These are phyloP conservation scores for Pseudogymnoascus sp. DNA, from an alignment of 2,329 filamentous ascomycete species.

Conservation along the genomic window DNA sequence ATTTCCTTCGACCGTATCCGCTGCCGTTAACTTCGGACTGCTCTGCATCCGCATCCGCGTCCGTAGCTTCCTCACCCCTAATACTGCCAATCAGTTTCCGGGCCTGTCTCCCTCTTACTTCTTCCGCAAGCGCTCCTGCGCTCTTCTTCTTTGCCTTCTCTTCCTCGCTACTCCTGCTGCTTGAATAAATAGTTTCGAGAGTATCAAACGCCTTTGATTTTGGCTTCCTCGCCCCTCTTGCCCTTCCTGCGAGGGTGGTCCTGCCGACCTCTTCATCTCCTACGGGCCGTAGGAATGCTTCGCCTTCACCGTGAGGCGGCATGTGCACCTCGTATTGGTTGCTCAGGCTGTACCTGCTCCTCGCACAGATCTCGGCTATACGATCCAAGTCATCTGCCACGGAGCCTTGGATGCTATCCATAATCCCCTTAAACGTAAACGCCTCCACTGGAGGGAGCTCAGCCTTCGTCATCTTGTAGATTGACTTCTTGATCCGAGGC, in stretches of 20 bases:
- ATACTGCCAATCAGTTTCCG: constrained; percentile 30
- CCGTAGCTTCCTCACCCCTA: constrained; percentile 14
- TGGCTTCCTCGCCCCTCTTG: constrained; percentile 24
- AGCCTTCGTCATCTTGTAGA: constrained; percentile 28
- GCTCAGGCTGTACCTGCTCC: constrained; percentile 58
- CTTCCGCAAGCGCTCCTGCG: constrained; percentile 49
- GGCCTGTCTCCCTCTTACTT: constrained; percentile 45
- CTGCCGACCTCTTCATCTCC: constrained; percentile 23
- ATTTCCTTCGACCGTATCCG: neutral
- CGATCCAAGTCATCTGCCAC: constrained; percentile 56
- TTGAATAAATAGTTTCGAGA: constrained; percentile 61
- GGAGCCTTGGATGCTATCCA: constrained; percentile 44
- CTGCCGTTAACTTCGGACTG: neutral
- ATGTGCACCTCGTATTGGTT: constrained; percentile 64
- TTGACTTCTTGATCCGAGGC: constrained; percentile 19
- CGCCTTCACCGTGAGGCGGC: constrained; percentile 53
- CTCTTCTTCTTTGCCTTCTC: constrained; percentile 52
- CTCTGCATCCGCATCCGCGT: constrained; percentile 16
- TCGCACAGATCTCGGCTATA: constrained; percentile 62
- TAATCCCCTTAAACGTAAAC: constrained; percentile 59
- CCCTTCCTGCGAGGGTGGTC: constrained; percentile 20
- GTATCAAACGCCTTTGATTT: constrained; percentile 49
- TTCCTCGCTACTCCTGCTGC: constrained; percentile 58
- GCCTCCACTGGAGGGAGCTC: constrained; percentile 57
- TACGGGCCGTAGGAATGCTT: constrained; percentile 37